Evolutionary conservation across 352 stramenopile species (phyloP), one percentile per base, ranked within the genome.

Genomic region (Elongisporangium prolatum): DNA sequence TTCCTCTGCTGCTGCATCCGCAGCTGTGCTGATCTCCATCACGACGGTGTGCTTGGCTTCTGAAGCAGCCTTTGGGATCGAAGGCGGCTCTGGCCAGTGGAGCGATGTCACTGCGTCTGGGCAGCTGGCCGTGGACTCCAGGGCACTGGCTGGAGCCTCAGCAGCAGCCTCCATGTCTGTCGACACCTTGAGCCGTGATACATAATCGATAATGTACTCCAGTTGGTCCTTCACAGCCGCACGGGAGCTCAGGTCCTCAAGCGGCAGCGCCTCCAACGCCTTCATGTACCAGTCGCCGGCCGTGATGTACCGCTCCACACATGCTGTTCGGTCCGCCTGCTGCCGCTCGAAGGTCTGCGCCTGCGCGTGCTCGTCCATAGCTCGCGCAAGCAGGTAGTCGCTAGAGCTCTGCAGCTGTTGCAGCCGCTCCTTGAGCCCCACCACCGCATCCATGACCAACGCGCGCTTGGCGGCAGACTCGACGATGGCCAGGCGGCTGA

Each of bases 121-220:
- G 28, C 16, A 54, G 21, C 22, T 55, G 54, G 6, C 13, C 25
- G 10, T 44, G 50, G 18, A 38, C 38, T 22, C 21, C n/a, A 34
- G n/a, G 8, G 49, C 22, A 50, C 40, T 20, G 34, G 20, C 18
- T 57, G 34, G 20, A 3, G 24, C 48, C 2, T 44, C 24, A 22
- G n/a, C 28, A 40, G 28, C 28, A 40, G 28, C 44, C 14, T 25
- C 50, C 21, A 52, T 2, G 2, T 25, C 21, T 16, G 49, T 40
- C 17, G 37, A 48, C 16, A n/a, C 48, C 54, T 91, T 93, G 7
- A 91, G 66, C 50, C 64, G 48, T 1, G 70, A 83, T 11, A 86
- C 75, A 58, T 93, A 73, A 40, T 80, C 68, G 24, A 93, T 90
- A 14, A 93, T 50, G 59, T 88, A 93, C 69, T 91, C 79, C 25